A percentile compares a stretch with the other conserved stretches of the same genome.
Conservation (phyloP, 768 basidiomycete species). For the Suillus weaverae region DNA sequence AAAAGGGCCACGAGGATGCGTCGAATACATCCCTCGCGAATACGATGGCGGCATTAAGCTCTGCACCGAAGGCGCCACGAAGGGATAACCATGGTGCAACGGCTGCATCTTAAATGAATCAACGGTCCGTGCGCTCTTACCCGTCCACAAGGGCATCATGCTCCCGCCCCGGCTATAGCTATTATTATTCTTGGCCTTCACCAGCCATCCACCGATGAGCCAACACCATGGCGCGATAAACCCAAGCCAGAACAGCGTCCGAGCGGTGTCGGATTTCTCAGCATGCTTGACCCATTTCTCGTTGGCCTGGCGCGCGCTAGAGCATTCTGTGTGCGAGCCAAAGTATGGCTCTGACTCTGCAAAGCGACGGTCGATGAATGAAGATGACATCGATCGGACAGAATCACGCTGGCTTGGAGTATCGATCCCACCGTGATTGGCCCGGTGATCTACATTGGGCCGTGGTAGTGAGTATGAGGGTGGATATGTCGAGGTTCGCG, state of each 20-base stretch:
- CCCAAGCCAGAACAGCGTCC: constrained; percentile 73
- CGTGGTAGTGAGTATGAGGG: constrained; percentile 25
- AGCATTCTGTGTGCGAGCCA: constrained; percentile 34
- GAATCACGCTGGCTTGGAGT: constrained; percentile 28
- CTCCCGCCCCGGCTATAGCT: constrained; percentile 43
- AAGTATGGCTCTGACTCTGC: constrained; percentile 41
- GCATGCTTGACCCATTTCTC: constrained; percentile 14
- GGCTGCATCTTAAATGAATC: constrained; percentile 46
- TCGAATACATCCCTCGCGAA: constrained; percentile 18
- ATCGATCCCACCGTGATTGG: constrained; percentile 15
- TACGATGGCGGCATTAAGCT: constrained; percentile 31
- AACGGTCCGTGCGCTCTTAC: constrained; percentile 40
- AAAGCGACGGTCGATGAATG: constrained; percentile 54
- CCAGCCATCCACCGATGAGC: constrained; percentile 77
- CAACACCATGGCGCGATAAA: constrained; percentile 74
- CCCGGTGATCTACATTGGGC: constrained; percentile 19
- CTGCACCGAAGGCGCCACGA: constrained; percentile 50
- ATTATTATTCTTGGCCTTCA: constrained; percentile 37
- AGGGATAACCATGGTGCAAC: constrained; percentile 52
- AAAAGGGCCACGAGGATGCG: constrained; percentile 20
- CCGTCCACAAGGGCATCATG: constrained; percentile 32
- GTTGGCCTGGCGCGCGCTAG: constrained; percentile 22
- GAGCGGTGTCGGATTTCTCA: constrained; percentile 36
- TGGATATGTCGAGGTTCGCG: constrained; percentile 22
- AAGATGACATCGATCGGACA: constrained; percentile 43